Base-by-base conservation (phyloP, 805 yeast genomes). In the Candida hungchunana region DNA sequence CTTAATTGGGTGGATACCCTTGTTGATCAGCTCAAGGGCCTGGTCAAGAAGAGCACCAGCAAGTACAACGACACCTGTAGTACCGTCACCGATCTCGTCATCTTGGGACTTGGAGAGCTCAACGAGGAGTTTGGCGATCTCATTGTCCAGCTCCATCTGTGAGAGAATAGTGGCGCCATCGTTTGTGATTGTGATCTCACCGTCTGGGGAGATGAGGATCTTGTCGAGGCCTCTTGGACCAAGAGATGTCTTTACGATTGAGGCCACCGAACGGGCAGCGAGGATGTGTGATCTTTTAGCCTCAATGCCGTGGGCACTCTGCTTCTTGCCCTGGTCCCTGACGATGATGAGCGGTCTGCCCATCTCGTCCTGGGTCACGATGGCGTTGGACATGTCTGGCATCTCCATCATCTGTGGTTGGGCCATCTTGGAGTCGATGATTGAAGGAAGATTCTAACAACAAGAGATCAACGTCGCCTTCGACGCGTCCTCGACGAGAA, bases 141-240 rank as follows among this genome's bases (percentile, higher is more conserved):
- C 95, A 61, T 84, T 89, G 50, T 88, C 95, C 46, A 93, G 71
- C 60, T 93, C 95, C 96, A 93, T 93, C 59, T 88, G 96, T 7
- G 94, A 74, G 50, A 93, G 66, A 53, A 93, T 94, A 10, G 99
- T 94, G 29, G 97, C 98, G 51, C 98, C 98, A 59, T 93, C 99
- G 59, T 93, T 93, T 32, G 99, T 93, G 52, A 93, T 90, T 37
- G 96, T 93, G 62, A 93, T 93, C 40, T 93, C 97, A 15, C 98
- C 97, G 59, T 94, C 98, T 20, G 93, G 97, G 34, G 89, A 78
- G 46, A 93, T 85, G 48, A 93, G 72, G 53, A 93, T 93, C 68
- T 93, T 93, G 63, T 93, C 99, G 53, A 94, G 68, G n/a, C 98
- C 99, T 58, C 98, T 77, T 34, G 99, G 99, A 8, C 99, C 99